Percentiles rank a stretch among this genome's conserved stretches.
These are phyloP conservation scores for Acacia pycnantha DNA, from an alignment of 331 rosid species.

Conservation along the genomic window DNA sequence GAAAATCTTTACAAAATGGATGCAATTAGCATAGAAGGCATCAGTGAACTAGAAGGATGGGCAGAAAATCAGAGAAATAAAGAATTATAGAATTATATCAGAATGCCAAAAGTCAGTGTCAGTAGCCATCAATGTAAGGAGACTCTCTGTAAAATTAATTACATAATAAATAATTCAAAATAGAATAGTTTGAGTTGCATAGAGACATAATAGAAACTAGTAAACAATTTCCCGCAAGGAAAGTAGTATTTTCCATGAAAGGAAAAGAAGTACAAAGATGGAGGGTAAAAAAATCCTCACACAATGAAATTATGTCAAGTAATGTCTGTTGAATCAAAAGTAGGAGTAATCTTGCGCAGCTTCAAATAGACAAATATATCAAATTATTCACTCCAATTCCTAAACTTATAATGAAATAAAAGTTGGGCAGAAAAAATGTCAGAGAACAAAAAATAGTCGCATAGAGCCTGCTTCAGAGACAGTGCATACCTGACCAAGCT, in stretches of 20 bases:
- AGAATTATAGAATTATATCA: background rate
- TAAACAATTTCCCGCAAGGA: background rate
- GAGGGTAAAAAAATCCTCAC: background rate
- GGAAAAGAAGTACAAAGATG: background rate
- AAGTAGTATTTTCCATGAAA: background rate
- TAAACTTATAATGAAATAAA: background rate
- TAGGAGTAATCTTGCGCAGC: background rate
- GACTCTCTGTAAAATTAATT: no score
- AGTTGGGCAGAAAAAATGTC: background rate
- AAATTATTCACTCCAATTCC: background rate
- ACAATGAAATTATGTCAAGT: background rate
- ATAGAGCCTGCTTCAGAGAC: slow-evolving; percentile 12
- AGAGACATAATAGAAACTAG: background rate
- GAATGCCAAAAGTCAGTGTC: background rate
- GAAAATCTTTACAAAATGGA: background rate
- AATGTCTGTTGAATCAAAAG: background rate
- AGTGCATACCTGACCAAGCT: slow-evolving; percentile 88
- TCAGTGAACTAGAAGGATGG: no score
- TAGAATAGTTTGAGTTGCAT: background rate
- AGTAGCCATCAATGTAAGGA: background rate
- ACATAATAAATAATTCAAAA: background rate
- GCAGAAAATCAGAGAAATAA: background rate
- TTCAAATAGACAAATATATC: background rate
- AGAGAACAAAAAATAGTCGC: background rate
- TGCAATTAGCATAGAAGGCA: background rate